A percentile compares a stretch with the other conserved stretches of the same genome.
Conservation (phyloP, 768 basidiomycete species). For the Suillus bovinus region DNA sequence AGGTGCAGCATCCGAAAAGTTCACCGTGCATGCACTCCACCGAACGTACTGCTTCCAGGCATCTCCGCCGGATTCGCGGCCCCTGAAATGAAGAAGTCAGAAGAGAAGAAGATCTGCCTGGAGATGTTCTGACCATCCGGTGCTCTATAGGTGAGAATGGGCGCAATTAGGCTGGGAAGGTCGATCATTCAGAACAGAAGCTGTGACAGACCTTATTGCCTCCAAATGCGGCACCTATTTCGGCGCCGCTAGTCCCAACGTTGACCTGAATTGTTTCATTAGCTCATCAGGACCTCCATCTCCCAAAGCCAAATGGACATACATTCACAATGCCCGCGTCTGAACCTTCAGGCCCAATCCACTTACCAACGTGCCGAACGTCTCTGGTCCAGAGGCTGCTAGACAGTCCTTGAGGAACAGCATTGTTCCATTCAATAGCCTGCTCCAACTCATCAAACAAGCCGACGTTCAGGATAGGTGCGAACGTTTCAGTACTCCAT, state of each 20-base stretch:
- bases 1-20: slow-evolving; percentile 87
- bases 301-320: slow-evolving; percentile 27
- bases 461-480: slow-evolving; percentile 84
- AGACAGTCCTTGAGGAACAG: slow-evolving; percentile 87
- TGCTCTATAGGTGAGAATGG: slow-evolving; percentile 52
- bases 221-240: slow-evolving; percentile 88
- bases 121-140: slow-evolving; percentile 60
- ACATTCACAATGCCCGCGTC: slow-evolving; percentile 95
- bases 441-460: slow-evolving; percentile 85
- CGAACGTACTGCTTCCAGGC: slow-evolving; percentile 98
- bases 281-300: slow-evolving; percentile 7
- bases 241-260: slow-evolving; percentile 67
- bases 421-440: slow-evolving; percentile 90
- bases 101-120: slow-evolving; percentile 25
- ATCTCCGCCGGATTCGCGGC: slow-evolving; percentile 95
- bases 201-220: slow-evolving; percentile 75
- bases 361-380: slow-evolving; percentile 81
- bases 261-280: slow-evolving; percentile 47
- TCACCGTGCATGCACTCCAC: slow-evolving; percentile 91
- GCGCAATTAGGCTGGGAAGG: slow-evolving; percentile 16
- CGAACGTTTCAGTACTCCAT: slow-evolving; percentile 85
- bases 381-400: slow-evolving; percentile 91
- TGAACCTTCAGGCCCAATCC: slow-evolving; percentile 88
- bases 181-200: slow-evolving; percentile 14
- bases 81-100: slow-evolving; percentile 51